A percentile compares a stretch with the other conserved stretches of the same genome.
phyloP scores from a whole-genome alignment of 257 asterid species.

The Galeopsis tetrahit region DNA sequence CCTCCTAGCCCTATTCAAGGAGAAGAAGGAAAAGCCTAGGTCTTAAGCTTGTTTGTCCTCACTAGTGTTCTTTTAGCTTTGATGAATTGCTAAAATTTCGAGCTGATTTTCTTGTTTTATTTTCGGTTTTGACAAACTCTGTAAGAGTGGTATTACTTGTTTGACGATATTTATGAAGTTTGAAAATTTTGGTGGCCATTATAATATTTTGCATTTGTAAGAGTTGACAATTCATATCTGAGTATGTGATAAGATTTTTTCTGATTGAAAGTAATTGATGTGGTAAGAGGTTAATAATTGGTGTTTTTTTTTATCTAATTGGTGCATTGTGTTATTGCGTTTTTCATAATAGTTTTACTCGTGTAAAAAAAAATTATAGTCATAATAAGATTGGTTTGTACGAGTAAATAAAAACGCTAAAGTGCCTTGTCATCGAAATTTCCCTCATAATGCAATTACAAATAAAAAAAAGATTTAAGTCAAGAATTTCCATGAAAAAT shows the following conservation, averaged over 20 bases:
- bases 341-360: too few species aligned
- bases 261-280: not conserved
- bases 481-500: too few species aligned
- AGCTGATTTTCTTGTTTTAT: constrained; percentile 13
- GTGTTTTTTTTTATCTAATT: too few species aligned
- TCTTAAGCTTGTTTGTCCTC: constrained; percentile 35
- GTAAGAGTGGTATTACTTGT: not conserved
- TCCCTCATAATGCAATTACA: too few species aligned
- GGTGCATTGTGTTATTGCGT: too few species aligned
- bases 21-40: constrained; percentile 65
- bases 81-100: constrained; percentile 18
- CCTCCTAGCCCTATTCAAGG: constrained; percentile 64
- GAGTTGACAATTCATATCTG: too few species aligned
- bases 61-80: constrained; percentile 27
- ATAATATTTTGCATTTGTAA: not conserved
- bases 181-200: not conserved
- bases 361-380: too few species aligned
- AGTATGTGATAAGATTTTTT: not conserved
- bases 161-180: constrained; percentile 23
- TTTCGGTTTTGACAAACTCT: not conserved
- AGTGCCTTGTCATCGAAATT: too few species aligned
- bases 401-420: too few species aligned
- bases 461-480: too few species aligned
- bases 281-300: not conserved
- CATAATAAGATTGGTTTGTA: too few species aligned